These are phyloP conservation scores for Kazachstania martiniae DNA, from an alignment of 805 yeast genomes.

Conservation along the genomic window DNA sequence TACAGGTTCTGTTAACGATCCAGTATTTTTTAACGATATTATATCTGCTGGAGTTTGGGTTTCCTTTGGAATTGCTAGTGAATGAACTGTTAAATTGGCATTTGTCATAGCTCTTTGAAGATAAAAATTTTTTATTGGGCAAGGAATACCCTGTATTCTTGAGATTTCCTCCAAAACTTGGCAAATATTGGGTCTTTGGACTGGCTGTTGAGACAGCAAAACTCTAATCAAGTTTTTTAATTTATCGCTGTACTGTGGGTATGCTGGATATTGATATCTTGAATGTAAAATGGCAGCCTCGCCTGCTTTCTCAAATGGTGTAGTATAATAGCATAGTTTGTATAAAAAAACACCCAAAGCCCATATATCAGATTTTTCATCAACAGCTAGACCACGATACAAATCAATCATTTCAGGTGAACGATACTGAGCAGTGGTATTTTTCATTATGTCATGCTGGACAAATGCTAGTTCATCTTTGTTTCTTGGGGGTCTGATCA, in stretches of 20 bases:
- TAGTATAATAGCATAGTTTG: constrained; percentile 69
- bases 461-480: constrained; percentile 48
- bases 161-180: constrained; percentile 65
- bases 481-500: constrained; percentile 51
- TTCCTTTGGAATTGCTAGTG: neutral
- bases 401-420: constrained; percentile 80
- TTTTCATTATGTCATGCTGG: constrained; percentile 61
- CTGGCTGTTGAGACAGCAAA: constrained; percentile 54
- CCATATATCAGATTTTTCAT: constrained; percentile 80
- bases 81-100: neutral
- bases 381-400: constrained; percentile 55
- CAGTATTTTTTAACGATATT: neutral
- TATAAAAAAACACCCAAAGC: constrained; percentile 72
- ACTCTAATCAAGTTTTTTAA: constrained; percentile 56
- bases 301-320: constrained; percentile 63
- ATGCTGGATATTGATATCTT: constrained; percentile 39
- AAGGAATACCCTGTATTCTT: constrained; percentile 44
- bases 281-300: constrained; percentile 57
- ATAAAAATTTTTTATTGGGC: constrained; percentile 32
- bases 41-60: constrained; percentile 1
- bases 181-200: constrained; percentile 61
- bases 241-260: constrained; percentile 50
- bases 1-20: no score
- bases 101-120: constrained; percentile 16
- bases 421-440: constrained; percentile 79